Base-by-base conservation (phyloP, 192 early-diverging fungal species). In the Obelidium mucronatum region DNA sequence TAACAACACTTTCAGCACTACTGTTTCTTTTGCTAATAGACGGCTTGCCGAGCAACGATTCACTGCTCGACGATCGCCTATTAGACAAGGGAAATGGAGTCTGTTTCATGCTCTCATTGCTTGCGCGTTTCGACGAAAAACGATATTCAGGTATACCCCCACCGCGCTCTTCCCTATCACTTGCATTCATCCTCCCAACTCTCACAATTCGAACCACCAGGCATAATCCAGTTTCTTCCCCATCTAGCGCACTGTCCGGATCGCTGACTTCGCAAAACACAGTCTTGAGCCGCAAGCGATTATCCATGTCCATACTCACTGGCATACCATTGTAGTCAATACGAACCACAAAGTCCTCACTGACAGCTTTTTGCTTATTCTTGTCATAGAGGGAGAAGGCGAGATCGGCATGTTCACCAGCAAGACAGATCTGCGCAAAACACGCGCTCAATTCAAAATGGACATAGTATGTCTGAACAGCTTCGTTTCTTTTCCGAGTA, bases 161-260 rank as follows among this genome's bases (percentile, higher is more conserved):
- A 58, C n/a, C 64, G 24, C 73, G 55, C 22, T 74, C 61, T 34
- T 89, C 87, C 55, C 80, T 89, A 51, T 90, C 89, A 1, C 56
- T 74, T 15, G 85, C 51, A 62, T 86, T 90, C 88, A 92, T 89
- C n/a, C 81, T 80, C 3, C 91, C 91, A 30, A 90, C 76, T 13
- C 90, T 78, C 8, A 91, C 77, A n/a, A 92, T 80, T 36, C 87
- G 73, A 70, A 90, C 91, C 1, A 90, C 81, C n/a, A 92, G 80
- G 53, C 82, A 90, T 6, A 92, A 55, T 22, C 15, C 36, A n/a
- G 19, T 34, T 31, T n/a, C 22, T 22, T 13, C 8, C 11, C 39
- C 30, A 52, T 26, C 51, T 26, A 15, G 24, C 17, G 48, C 22
- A 11, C 86, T 51, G 51, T 92, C 91, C 30, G 85, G 81, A 26